Evolutionary conservation across 306 rosid species (phyloP).

Genomic region (Datisca glomerata): DNA sequence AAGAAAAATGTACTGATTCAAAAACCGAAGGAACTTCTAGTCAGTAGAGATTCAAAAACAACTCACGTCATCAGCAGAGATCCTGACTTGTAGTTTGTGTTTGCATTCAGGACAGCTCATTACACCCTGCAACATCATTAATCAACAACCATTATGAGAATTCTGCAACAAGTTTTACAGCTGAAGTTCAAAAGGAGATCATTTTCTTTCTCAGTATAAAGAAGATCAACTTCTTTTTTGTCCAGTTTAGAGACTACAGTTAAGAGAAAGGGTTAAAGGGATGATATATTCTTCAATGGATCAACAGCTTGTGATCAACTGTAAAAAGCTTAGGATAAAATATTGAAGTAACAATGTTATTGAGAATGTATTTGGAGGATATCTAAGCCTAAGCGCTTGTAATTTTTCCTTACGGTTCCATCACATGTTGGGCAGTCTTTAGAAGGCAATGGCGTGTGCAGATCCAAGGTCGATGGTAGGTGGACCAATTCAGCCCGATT

Average conservation of each 20-base stretch:
- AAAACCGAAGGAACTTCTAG: too few relatives aligned
- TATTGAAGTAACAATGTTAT: too few relatives aligned
- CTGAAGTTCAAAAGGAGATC: background rate
- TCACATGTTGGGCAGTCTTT: slow-evolving; percentile 92
- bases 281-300: too few relatives aligned
- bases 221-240: too few relatives aligned
- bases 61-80: slow-evolving; percentile 94
- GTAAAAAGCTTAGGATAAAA: too few relatives aligned
- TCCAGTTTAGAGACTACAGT: too few relatives aligned
- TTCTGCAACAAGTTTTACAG: slow-evolving; percentile 1
- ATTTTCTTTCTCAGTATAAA: background rate
- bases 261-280: too few relatives aligned
- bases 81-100: slow-evolving; percentile 62
- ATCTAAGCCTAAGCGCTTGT: too few relatives aligned
- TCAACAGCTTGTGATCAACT: too few relatives aligned
- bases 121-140: slow-evolving; percentile 61
- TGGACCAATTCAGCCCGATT: slow-evolving; percentile 85
- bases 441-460: slow-evolving; percentile 60
- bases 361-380: too few relatives aligned
- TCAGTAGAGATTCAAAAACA: too few relatives aligned
- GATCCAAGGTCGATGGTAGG: slow-evolving; percentile 66
- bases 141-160: slow-evolving; percentile 10
- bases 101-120: slow-evolving; percentile 93
- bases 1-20: too few relatives aligned
- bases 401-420: slow-evolving; percentile 75